A percentile compares a stretch with the other conserved stretches of the same genome.
These are phyloP conservation scores for Fonsecaea multimorphosa DNA, from an alignment of 2,329 filamentous ascomycete species.

Conservation along the genomic window DNA sequence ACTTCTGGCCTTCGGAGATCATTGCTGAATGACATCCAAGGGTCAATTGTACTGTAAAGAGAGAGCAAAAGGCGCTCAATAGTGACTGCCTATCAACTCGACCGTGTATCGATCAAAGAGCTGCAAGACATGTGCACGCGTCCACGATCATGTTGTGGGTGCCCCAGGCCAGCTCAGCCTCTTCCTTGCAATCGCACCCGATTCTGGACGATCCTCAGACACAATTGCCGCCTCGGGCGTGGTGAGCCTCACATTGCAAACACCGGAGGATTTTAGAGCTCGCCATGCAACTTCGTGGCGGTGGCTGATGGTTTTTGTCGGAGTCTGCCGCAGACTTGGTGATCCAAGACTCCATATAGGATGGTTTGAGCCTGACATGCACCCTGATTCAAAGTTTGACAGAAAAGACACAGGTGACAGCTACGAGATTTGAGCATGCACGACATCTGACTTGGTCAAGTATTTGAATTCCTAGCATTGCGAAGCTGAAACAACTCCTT, in stretches of 20 bases:
- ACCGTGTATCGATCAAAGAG: not conserved
- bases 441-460: not conserved
- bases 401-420: not conserved
- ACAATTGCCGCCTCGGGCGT: not conserved
- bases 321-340: not conserved
- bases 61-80: not conserved
- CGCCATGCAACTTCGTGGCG: not conserved
- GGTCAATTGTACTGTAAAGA: not conserved
- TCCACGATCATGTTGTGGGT: too few species aligned
- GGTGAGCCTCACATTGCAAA: not conserved
- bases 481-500: not conserved
- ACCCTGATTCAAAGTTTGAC: conserved; percentile 1
- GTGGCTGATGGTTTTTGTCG: not conserved
- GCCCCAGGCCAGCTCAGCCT: too few species aligned
- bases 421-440: not conserved
- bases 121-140: too few species aligned
- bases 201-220: too few species aligned
- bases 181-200: too few species aligned
- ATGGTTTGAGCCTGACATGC: not conserved
- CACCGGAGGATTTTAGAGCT: not conserved
- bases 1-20: not conserved
- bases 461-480: not conserved
- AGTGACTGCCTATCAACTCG: not conserved
- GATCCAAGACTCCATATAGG: not conserved
- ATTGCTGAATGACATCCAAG: not conserved